These are phyloP conservation scores for Cyanodermella asteris DNA, from an alignment of 2,329 filamentous ascomycete genomes.

Conservation along the genomic window DNA sequence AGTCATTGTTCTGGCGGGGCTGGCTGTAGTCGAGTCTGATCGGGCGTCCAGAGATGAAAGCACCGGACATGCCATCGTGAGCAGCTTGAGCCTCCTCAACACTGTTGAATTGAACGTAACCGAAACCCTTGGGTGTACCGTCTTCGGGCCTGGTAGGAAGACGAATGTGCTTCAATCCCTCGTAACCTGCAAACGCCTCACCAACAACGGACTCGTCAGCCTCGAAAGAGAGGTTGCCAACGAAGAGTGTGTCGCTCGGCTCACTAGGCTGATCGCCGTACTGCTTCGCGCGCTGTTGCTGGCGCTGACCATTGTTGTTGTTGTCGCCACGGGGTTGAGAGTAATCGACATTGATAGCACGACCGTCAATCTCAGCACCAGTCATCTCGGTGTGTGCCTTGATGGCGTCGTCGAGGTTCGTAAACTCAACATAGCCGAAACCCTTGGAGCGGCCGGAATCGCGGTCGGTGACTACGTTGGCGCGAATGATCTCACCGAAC, in stretches of 20 bases:
- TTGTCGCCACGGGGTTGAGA: constrained; percentile 40
- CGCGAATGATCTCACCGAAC: constrained; percentile 49
- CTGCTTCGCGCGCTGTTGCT: constrained; percentile 28
- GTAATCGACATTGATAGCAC: constrained; percentile 58
- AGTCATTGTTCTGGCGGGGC: constrained; percentile 36
- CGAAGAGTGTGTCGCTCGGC: constrained; percentile 69
- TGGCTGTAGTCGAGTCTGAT: constrained; percentile 68
- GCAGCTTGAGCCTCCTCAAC: constrained; percentile 65
- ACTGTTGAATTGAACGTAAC: constrained; percentile 66
- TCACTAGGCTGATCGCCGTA: constrained; percentile 64
- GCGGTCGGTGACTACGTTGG: constrained; percentile 67
- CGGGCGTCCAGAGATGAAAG: constrained; percentile 47
- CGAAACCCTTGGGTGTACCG: constrained; percentile 76
- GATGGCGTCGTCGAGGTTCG: constrained; percentile 40
- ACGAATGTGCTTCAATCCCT: constrained; percentile 54
- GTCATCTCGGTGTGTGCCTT: constrained; percentile 57
- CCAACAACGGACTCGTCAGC: constrained; percentile 54
- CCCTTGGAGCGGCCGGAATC: constrained; percentile 66
- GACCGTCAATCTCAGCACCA: constrained; percentile 50
- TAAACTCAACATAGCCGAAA: constrained; percentile 85
- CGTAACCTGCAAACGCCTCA: constrained; percentile 51
- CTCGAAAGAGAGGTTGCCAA: constrained; percentile 77
- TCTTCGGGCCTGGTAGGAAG: constrained; percentile 74
- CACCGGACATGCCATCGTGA: constrained; percentile 47
- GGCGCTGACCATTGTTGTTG: constrained; percentile 40